Evolutionary conservation across 352 stramenopile species (phyloP).

Genomic region (Globisporangium megalacanthum): DNA sequence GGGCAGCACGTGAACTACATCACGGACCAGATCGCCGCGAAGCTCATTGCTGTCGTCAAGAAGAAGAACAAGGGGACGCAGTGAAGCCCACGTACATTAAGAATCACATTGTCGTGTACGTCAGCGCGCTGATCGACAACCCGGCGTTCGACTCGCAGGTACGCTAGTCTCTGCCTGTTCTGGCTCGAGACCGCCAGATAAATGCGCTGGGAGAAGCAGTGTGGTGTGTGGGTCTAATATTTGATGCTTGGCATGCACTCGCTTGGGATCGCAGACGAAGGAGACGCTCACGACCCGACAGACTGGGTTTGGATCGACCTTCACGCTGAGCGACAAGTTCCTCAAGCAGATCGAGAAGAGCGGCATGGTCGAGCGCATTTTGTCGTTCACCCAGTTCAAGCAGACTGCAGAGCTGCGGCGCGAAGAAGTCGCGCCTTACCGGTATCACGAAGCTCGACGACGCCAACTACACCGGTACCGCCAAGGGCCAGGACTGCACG

Average conservation of each 20-base stretch:
- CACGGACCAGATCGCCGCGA: conserved; percentile 85
- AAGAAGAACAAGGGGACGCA: conserved; percentile 92
- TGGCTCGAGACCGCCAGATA: neutral
- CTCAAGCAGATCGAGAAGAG: conserved; percentile 87
- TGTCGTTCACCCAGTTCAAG: conserved; percentile 91
- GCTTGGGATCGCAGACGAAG: conserved; percentile 81
- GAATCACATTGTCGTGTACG: conserved; percentile 95
- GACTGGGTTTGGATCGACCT: conserved; percentile 83
- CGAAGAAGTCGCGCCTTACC: conserved; percentile 80
- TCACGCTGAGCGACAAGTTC: conserved; percentile 83
- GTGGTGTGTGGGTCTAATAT: neutral
- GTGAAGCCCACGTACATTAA: conserved; percentile 95
- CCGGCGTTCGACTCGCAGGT: conserved; percentile 96
- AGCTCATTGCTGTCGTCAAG: conserved; percentile 89
- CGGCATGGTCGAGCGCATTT: conserved; percentile 87
- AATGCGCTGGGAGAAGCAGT: neutral
- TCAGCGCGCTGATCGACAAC: conserved; percentile 97
- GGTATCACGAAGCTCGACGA: conserved; percentile 98
- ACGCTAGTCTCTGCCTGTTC: neutral
- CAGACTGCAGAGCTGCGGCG: conserved; percentile 87
- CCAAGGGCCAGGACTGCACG: conserved; percentile 90
- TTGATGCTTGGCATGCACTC: neutral
- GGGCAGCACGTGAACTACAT: conserved; percentile 96
- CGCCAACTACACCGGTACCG: conserved; percentile 93
- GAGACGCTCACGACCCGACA: conserved; percentile 92